Percentiles rank a stretch among this genome's conserved stretches.
Conservation (phyloP, 768 basidiomycete genomes). For the Auricularia sp. region DNA sequence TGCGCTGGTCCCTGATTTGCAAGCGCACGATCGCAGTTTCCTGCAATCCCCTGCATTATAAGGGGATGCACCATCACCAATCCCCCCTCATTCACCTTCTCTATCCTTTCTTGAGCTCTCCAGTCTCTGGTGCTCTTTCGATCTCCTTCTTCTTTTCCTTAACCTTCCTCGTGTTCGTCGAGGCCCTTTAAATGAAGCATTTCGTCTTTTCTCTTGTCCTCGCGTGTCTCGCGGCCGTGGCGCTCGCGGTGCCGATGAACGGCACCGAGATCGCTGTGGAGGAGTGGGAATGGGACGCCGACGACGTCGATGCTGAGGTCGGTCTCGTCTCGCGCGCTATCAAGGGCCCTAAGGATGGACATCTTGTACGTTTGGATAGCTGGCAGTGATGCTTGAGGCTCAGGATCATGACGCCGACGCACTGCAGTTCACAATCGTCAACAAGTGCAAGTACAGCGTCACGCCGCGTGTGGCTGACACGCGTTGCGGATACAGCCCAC, state of each 20-base stretch:
- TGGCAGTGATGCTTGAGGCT: neutral
- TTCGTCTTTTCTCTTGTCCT: neutral
- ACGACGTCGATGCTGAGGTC: neutral
- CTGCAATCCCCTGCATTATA: too few species aligned
- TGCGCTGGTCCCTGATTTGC: too few species aligned
- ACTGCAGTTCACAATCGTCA: conserved; percentile 21
- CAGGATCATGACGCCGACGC: neutral
- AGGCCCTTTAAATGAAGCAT: neutral
- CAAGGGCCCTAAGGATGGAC: neutral
- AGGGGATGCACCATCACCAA: too few species aligned
- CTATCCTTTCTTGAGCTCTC: too few species aligned
- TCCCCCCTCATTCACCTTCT: too few species aligned
- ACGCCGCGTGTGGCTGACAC: conserved; percentile 28
- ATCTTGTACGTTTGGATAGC: neutral
- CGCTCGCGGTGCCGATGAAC: neutral
- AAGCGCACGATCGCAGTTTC: too few species aligned
- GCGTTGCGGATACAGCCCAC: conserved; percentile 33
- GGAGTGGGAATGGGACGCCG: neutral
- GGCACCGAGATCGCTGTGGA: neutral
- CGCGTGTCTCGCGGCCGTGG: neutral
- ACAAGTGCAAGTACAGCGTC: conserved; percentile 24
- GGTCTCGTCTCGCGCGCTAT: neutral
- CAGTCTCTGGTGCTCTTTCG: neutral
- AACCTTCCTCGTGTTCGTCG: neutral
- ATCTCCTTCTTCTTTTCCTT: neutral